Conservation (phyloP, 257 asterid genomes). For the Solanum clarkiae region DNA sequence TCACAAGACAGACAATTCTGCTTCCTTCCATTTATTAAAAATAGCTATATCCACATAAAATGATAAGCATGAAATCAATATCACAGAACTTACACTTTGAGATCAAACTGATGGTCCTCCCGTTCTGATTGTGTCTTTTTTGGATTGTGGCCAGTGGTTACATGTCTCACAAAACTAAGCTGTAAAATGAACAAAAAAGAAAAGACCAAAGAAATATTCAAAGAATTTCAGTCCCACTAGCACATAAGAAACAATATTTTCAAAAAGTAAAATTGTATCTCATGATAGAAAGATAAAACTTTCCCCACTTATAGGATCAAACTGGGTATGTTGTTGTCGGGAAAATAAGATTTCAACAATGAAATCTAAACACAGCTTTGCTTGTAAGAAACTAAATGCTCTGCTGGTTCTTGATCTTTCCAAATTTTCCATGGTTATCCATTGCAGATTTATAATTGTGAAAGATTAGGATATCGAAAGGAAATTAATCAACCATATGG, state of each 20-base stretch:
- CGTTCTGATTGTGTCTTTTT: slow-evolving; percentile 19
- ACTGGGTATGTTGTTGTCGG: no score
- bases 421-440: neutral
- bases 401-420: neutral
- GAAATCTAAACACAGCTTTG: neutral
- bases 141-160: slow-evolving; percentile 29
- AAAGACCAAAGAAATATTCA: neutral
- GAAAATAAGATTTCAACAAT: neutral
- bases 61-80: neutral
- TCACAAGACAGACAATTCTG: neutral
- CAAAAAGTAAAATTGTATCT: neutral
- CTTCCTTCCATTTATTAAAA: neutral
- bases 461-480: neutral
- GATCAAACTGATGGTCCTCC: slow-evolving; percentile 9
- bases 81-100: slow-evolving; percentile 27
- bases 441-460: neutral
- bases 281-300: neutral
- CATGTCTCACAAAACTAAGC: slow-evolving; percentile 64
- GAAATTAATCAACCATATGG: neutral
- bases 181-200: slow-evolving; percentile 14
- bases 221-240: neutral
- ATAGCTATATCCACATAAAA: neutral
- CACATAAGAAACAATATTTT: neutral
- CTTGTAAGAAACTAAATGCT: neutral
- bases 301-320: no score